A percentile compares a stretch with the other conserved stretches of the same genome.
phyloP scores from a whole-genome alignment of 495 filamentous ascomycete species.

The Talaromyces nanjingensis region DNA sequence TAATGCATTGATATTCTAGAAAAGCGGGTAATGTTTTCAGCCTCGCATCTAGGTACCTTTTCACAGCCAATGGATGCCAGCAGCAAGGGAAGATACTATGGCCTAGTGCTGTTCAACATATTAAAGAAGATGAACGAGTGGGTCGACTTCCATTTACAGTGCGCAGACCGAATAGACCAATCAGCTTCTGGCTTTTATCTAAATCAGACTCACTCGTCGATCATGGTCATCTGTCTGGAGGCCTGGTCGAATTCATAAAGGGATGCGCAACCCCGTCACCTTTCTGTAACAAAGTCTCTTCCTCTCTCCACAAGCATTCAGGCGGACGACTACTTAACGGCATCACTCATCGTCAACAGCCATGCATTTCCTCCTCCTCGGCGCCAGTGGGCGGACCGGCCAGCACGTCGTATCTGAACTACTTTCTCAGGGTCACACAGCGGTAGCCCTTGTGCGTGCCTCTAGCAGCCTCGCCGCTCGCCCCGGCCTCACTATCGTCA shows the following conservation, averaged over 20 bases:
- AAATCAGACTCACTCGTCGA: neutral
- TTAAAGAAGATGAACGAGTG: neutral
- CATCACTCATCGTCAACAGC: neutral
- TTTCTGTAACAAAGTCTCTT: neutral
- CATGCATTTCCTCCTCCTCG: conserved; percentile 38
- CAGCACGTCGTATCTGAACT: conserved; percentile 31
- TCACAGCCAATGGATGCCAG: neutral
- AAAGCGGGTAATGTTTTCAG: conserved; percentile 9
- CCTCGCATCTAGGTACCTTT: conserved; percentile 11
- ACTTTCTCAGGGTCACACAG: conserved; percentile 16
- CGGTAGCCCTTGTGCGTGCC: conserved; percentile 6
- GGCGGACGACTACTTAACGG: neutral
- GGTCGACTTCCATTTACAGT: conserved; percentile 22
- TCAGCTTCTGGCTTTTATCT: conserved; percentile 14
- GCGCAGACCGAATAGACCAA: conserved; percentile 26
- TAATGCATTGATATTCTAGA: neutral
- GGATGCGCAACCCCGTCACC: neutral
- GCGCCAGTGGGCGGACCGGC: conserved; percentile 35
- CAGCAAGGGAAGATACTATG: conserved; percentile 6
- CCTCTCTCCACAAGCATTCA: neutral
- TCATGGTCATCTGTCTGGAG: neutral
- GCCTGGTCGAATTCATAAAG: neutral
- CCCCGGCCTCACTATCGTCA: conserved; percentile 3
- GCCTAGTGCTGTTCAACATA: conserved; percentile 16
- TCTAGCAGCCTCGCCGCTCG: conserved; percentile 4